Conservation (phyloP, 192 early-diverging fungal genomes). For the Coemansia sp. region DNA sequence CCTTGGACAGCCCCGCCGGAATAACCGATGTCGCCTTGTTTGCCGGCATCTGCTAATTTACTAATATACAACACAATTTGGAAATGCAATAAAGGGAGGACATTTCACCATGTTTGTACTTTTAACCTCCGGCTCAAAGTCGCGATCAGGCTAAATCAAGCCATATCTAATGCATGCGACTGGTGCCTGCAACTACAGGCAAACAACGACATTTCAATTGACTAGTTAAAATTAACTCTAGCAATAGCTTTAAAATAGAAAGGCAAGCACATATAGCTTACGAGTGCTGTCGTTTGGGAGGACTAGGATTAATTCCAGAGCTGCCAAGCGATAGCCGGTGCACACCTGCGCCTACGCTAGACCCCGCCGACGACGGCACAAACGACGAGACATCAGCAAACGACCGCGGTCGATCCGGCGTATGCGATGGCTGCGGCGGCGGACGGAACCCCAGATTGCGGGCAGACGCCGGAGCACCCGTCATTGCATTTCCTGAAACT, state of each 20-base stretch:
- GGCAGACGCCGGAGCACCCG: neutral
- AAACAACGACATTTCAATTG: too few relatives aligned
- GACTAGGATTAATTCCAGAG: neutral
- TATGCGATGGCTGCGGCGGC: constrained; percentile 4
- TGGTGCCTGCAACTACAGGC: too few relatives aligned
- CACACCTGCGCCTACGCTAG: neutral
- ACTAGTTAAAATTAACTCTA: neutral
- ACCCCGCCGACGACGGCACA: constrained; percentile 15
- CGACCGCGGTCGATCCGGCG: constrained; percentile 13
- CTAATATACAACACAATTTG: too few relatives aligned
- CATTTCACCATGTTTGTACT: too few relatives aligned
- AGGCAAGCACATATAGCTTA: neutral
- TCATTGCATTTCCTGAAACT: neutral
- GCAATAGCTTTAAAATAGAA: neutral
- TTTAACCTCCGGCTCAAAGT: too few relatives aligned
- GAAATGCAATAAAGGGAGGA: too few relatives aligned
- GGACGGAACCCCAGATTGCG: constrained; percentile 25
- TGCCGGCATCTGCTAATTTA: neutral
- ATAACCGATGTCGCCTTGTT: constrained; percentile 17
- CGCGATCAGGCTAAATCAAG: too few relatives aligned
- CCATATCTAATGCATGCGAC: too few relatives aligned
- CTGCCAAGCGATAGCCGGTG: too few relatives aligned
- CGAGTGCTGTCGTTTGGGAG: neutral
- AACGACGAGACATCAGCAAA: constrained; percentile 39
- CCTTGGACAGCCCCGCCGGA: constrained; percentile 58